Conservation (phyloP, 2,329 filamentous ascomycete genomes). For the Trichoderma citrinoviride region DNA sequence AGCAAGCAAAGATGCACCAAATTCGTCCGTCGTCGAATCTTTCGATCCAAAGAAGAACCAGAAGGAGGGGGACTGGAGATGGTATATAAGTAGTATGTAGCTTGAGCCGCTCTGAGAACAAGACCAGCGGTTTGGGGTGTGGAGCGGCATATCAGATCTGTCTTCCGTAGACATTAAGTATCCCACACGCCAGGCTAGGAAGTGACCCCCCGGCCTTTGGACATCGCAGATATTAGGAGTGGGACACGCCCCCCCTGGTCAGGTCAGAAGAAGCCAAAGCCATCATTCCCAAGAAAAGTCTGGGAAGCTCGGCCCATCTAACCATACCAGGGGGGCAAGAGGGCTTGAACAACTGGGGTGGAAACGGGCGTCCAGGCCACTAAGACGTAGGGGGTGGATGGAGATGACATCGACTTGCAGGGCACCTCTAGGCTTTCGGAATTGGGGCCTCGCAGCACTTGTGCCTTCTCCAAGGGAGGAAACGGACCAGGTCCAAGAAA, state of each 20-base stretch:
- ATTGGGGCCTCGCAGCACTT: neutral
- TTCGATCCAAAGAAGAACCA: neutral
- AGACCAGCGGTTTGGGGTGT: constrained; percentile 19
- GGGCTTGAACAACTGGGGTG: constrained; percentile 1
- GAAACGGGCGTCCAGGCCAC: constrained; percentile 12
- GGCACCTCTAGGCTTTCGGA: neutral
- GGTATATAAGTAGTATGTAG: constrained; percentile 23
- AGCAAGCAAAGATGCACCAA: neutral
- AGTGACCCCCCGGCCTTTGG: constrained; percentile 12
- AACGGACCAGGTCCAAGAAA: neutral
- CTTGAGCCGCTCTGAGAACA: constrained; percentile 6
- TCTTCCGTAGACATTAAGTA: constrained; percentile 16
- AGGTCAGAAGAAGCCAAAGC: neutral
- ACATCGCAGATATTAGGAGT: constrained; percentile 27
- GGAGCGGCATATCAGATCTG: constrained; percentile 27
- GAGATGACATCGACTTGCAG: constrained; percentile 2
- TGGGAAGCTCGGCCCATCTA: constrained; percentile 12
- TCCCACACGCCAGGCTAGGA: constrained; percentile 21
- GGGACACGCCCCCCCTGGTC: constrained; percentile 20
- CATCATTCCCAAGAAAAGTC: constrained; percentile 17
- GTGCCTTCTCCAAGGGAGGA: constrained; percentile 5
- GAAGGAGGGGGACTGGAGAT: constrained; percentile 20
- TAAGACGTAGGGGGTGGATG: constrained; percentile 3
- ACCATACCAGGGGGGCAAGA: constrained; percentile 6
- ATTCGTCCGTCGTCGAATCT: neutral